phyloP scores from a whole-genome alignment of 345 rosid species.

The Hibiscus trionum region DNA sequence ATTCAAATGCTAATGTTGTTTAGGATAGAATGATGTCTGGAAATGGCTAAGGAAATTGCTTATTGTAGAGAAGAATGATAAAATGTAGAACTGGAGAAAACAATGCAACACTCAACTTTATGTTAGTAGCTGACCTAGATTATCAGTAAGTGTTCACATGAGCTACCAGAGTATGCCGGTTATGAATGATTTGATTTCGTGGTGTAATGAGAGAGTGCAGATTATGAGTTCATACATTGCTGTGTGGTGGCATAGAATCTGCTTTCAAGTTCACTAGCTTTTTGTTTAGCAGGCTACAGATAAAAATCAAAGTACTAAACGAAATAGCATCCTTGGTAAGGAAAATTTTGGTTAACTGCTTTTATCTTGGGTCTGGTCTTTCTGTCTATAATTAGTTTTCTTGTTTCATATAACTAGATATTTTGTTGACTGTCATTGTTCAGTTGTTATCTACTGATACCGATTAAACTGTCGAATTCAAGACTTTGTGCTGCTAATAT shows the following conservation, averaged over 20 bases:
- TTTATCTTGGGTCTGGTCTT: background rate
- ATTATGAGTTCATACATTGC: background rate
- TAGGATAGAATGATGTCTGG: background rate
- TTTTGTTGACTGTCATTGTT: no score
- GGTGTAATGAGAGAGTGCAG: background rate
- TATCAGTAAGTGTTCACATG: background rate
- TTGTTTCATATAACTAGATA: no score
- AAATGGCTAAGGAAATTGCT: background rate
- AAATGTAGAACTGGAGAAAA: background rate
- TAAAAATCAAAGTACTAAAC: slow-evolving; percentile 24
- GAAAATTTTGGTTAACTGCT: background rate
- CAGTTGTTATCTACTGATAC: no score
- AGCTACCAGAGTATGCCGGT: background rate
- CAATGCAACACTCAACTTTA: background rate
- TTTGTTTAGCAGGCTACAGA: slow-evolving; percentile 44
- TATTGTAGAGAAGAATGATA: background rate
- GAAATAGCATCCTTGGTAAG: slow-evolving; percentile 59
- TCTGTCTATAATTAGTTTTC: background rate
- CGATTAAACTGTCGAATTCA: no score
- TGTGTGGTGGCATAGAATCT: no score
- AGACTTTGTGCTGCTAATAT: no score
- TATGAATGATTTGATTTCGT: background rate
- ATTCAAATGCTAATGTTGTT: background rate
- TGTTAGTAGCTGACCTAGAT: no score
- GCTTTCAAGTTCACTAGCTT: background rate